Conservation (phyloP, 768 basidiomycete genomes). For the Leccinum aurantiacum region DNA sequence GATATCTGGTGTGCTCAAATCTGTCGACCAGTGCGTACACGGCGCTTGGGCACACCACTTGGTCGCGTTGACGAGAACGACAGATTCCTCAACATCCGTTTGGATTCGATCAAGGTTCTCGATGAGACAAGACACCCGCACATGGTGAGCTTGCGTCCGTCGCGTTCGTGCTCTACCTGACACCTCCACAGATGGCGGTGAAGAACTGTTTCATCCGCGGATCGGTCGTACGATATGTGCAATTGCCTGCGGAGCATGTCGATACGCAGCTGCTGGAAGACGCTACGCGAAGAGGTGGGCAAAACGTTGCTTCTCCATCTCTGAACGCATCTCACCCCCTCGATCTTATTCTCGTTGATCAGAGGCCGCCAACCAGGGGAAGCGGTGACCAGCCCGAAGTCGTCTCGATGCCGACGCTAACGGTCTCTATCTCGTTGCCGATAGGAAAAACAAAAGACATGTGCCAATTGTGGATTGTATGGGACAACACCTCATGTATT, state of each 20-base stretch:
- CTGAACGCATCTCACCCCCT: slow-evolving; percentile 4
- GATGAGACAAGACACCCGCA: slow-evolving; percentile 95
- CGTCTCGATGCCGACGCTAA: background rate
- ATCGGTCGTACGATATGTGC: slow-evolving; percentile 96
- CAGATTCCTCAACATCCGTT: slow-evolving; percentile 93
- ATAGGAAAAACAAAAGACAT: background rate
- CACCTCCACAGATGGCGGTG: slow-evolving; percentile 79
- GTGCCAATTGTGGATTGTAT: background rate
- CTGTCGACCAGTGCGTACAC: slow-evolving; percentile 88
- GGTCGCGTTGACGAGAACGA: slow-evolving; percentile 9
- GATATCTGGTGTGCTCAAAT: slow-evolving; percentile 93
- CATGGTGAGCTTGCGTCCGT: slow-evolving; percentile 65
- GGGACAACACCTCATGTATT: slow-evolving; percentile 13
- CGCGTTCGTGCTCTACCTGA: background rate
- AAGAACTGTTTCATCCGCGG: slow-evolving; percentile 99
- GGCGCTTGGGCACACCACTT: background rate
- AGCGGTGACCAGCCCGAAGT: slow-evolving; percentile 29
- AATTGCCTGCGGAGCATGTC: slow-evolving; percentile 87
- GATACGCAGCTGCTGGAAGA: slow-evolving; percentile 96
- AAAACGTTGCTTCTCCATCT: background rate
- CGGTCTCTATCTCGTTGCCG: background rate
- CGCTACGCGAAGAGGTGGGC: slow-evolving; percentile 88
- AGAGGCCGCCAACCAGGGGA: slow-evolving; percentile 45
- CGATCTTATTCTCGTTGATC: slow-evolving; percentile 5
- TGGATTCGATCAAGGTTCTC: slow-evolving; percentile 90